Evolutionary conservation across 305 asterid species (phyloP).

Genomic region (Caryopteris hybrid): DNA sequence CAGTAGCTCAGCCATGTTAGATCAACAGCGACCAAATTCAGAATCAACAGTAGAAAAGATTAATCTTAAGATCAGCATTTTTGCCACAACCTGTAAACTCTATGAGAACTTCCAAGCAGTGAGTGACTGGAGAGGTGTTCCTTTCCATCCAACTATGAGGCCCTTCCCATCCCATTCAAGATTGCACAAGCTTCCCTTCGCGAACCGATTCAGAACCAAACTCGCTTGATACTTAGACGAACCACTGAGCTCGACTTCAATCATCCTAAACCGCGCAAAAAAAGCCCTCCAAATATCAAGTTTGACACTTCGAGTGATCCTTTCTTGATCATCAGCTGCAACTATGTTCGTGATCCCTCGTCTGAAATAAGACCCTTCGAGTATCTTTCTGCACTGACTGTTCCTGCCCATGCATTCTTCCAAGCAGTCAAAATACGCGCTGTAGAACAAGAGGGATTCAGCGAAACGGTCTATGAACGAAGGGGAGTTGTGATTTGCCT

Average conservation of each 20-base stretch:
- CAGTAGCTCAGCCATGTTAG: too few species aligned
- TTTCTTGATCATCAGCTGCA: constrained; percentile 39
- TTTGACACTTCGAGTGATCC: constrained; percentile 40
- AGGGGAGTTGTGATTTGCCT: constrained; percentile 60
- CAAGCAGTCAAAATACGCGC: constrained; percentile 46
- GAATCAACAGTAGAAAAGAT: too few species aligned
- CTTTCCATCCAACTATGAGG: constrained; percentile 53
- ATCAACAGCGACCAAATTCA: too few species aligned
- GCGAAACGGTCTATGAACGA: constrained; percentile 46
- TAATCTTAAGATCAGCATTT: too few species aligned
- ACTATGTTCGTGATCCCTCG: constrained; percentile 43
- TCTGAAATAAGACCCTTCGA: constrained; percentile 36
- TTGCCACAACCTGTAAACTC: too few species aligned
- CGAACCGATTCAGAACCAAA: constrained; percentile 34
- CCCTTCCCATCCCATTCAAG: constrained; percentile 42
- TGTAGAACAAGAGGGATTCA: constrained; percentile 40
- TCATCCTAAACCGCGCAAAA: constrained; percentile 45
- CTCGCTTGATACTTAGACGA: constrained; percentile 53
- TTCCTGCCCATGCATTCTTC: constrained; percentile 44
- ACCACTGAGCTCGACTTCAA: constrained; percentile 39
- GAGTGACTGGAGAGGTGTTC: constrained; percentile 49
- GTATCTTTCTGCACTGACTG: constrained; percentile 20
- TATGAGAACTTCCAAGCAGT: constrained; percentile 43
- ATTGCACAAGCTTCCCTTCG: constrained; percentile 32
- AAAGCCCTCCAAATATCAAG: constrained; percentile 50